Evolutionary conservation across 2,329 filamentous ascomycete genomes (phyloP).

Genomic region (Colletotrichum orchidophilum): DNA sequence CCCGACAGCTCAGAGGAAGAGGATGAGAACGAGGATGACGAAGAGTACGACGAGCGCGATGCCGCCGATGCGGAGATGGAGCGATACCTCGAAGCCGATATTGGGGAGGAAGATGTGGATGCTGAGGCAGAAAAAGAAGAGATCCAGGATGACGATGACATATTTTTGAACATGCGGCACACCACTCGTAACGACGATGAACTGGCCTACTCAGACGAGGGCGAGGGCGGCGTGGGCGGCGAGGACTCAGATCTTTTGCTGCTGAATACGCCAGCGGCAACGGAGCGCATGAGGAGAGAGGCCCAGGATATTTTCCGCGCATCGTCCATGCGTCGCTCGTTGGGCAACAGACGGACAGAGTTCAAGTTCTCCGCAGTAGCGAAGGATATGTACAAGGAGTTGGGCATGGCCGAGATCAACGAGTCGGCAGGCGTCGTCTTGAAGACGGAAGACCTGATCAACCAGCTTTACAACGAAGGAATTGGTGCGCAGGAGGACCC

Average conservation of each 20-base stretch:
- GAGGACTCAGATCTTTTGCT: slow-evolving; percentile 63
- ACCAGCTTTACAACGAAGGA: slow-evolving; percentile 70
- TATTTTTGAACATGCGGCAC: slow-evolving; percentile 59
- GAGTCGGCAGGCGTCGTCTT: slow-evolving; percentile 80
- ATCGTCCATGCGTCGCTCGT: slow-evolving; percentile 57
- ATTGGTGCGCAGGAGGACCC: slow-evolving; percentile 65
- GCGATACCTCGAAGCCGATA: slow-evolving; percentile 46
- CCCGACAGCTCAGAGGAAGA: slow-evolving; percentile 44
- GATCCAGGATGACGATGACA: slow-evolving; percentile 55
- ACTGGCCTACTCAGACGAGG: slow-evolving; percentile 38
- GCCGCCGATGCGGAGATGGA: slow-evolving; percentile 47
- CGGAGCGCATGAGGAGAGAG: slow-evolving; percentile 61
- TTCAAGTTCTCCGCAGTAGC: slow-evolving; percentile 77
- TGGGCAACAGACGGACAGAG: slow-evolving; percentile 57
- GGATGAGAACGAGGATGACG: slow-evolving; percentile 39
- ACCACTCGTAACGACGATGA: slow-evolving; percentile 42
- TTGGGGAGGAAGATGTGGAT: slow-evolving; percentile 44
- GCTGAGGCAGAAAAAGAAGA: slow-evolving; percentile 50
- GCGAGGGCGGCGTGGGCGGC: slow-evolving; percentile 30
- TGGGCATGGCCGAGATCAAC: slow-evolving; percentile 66
- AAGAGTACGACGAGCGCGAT: slow-evolving; percentile 43
- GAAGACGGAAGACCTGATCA: slow-evolving; percentile 77
- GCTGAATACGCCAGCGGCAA: slow-evolving; percentile 64
- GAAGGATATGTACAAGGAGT: slow-evolving; percentile 71
- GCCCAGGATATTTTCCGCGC: slow-evolving; percentile 65